A percentile compares a stretch with the other conserved stretches of the same genome.
Evolutionary conservation across 139 green algal genomes (phyloP).

Genomic region (Chlamydomonas schloesseri): DNA sequence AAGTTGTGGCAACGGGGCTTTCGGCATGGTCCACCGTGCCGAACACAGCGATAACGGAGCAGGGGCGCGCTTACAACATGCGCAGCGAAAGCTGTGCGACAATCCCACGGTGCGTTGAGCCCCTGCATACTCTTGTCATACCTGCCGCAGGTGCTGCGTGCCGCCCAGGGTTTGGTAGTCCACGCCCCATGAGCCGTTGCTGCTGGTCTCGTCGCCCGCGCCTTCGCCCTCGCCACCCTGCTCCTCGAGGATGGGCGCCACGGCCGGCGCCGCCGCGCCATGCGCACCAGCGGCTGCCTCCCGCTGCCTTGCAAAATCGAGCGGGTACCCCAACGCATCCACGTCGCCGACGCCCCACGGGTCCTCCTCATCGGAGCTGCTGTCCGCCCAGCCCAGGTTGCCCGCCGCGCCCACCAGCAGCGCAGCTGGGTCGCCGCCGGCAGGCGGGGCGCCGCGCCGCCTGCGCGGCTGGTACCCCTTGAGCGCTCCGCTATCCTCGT

Average conservation of each 20-base stretch:
- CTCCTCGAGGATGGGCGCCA: too few relatives aligned
- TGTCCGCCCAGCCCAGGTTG: neutral
- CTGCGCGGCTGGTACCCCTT: neutral
- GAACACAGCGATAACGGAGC: too few relatives aligned
- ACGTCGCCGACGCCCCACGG: conserved; percentile 1
- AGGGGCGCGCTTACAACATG: neutral
- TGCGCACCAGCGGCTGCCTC: neutral
- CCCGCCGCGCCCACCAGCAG: neutral
- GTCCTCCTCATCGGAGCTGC: neutral
- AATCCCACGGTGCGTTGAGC: too few relatives aligned
- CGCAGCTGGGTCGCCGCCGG: neutral
- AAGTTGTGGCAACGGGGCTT: neutral
- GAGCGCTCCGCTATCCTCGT: neutral
- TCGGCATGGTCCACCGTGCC: too few relatives aligned
- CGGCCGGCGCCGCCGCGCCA: too few relatives aligned
- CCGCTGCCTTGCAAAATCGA: neutral
- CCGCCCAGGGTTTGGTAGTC: neutral
- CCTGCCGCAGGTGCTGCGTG: neutral
- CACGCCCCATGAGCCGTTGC: conserved; percentile 11
- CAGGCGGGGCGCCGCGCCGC: too few relatives aligned
- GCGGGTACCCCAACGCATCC: conserved; percentile 33
- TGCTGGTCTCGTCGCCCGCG: neutral
- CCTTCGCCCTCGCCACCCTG: neutral
- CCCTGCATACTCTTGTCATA: too few relatives aligned
- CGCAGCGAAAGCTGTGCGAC: too few relatives aligned